Base-by-base conservation (phyloP, 495 filamentous ascomycete genomes). In the Penicillium bialowiezense region DNA sequence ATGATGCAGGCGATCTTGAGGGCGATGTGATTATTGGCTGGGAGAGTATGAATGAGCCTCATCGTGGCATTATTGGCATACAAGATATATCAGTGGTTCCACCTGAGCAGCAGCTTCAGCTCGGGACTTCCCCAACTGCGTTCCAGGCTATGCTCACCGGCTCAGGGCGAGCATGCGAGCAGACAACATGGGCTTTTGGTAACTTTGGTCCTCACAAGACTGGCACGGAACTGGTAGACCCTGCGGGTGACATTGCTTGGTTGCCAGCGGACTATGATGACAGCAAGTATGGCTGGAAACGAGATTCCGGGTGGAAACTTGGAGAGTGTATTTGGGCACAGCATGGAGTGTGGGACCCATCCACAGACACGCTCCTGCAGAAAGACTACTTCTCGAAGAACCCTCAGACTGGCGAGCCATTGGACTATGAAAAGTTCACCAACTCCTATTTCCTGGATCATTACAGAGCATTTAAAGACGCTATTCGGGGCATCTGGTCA, bases 311-410 rank as follows among this genome's bases (percentile, higher is more conserved):
- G 7, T 98, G 93, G 93, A 93, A 86, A 57, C 68, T 98, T 8
- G 95, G 92, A 13, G 84, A 95, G 67, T 97, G 93, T 62, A 54
- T 97, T 23, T 98, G 93, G 93, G 93, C 95, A 10, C 93, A 97
- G 54, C 91, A 97, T 68, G 91, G 90, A 4, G 83, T 97, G 0
- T 98, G 93, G 93, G 91, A 97, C 61, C 87, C 88, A 7, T 74
- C 76, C 0, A 85, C 76, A 6, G 90, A 96, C 62, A 81, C 79
- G 12, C 71, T 98, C 2, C 66, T 95, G 24, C 82, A 79, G 51
- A 93, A 91, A 60, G 85, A 95, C 59, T 97, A 97, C 67, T 98
- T 98, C 58, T 76, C 81, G 6, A 88, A 86, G 53, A 77, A 85
- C 37, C 89, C 90, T 0, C 64, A 62, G 13, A 89, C 81, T 2